phyloP scores from a whole-genome alignment of 2,329 filamentous ascomycete species.

The Trichoderma atrobrunneum region DNA sequence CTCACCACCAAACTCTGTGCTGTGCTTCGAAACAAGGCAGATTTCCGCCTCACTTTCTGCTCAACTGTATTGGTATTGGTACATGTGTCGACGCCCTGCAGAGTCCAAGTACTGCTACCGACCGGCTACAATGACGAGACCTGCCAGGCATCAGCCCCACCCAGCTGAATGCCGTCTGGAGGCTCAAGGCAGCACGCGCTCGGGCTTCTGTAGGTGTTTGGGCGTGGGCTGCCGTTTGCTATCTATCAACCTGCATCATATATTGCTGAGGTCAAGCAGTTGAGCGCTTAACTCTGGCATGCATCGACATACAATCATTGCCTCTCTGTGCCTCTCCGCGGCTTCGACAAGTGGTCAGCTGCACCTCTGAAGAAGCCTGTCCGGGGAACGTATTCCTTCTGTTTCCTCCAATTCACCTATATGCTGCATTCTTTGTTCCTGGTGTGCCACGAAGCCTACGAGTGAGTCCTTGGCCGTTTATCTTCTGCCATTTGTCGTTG shows the following conservation, averaged over 20 bases:
- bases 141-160: constrained; percentile 18
- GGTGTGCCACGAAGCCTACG: neutral
- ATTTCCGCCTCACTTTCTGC: constrained; percentile 9
- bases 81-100: neutral
- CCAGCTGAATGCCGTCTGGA: constrained; percentile 9
- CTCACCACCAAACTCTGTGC: neutral
- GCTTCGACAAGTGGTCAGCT: neutral
- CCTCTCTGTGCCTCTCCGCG: neutral
- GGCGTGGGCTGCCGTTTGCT: neutral
- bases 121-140: constrained; percentile 1
- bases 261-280: neutral
- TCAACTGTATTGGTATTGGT: neutral
- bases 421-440: neutral
- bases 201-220: neutral
- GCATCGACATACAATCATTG: neutral
- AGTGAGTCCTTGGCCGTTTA: neutral
- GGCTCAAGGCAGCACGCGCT: neutral
- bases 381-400: neutral
- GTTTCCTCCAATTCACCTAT: neutral
- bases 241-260: neutral
- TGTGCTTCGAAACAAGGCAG: constrained; percentile 14
- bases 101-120: neutral
- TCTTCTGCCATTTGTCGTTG: neutral
- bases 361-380: neutral
- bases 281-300: neutral